A percentile compares a stretch with the other conserved stretches of the same genome.
These are phyloP conservation scores for Penicillium samsonianum DNA, from an alignment of 495 filamentous ascomycete species.

Conservation along the genomic window DNA sequence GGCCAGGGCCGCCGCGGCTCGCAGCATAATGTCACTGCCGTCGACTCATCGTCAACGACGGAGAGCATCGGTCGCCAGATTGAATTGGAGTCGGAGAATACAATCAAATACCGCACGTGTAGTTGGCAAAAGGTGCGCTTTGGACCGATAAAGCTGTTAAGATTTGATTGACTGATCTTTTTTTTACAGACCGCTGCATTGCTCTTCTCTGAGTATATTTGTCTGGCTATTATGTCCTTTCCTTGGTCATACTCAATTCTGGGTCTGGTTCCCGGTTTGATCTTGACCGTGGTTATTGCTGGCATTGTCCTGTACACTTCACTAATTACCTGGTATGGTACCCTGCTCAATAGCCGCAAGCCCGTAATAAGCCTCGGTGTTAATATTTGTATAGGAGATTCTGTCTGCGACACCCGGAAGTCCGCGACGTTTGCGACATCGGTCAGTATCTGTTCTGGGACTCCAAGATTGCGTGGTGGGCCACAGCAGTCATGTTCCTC, in stretches of 20 bases:
- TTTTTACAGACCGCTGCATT: conserved; percentile 70
- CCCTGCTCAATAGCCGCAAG: not conserved
- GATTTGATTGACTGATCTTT: conserved; percentile 7
- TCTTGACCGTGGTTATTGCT: conserved; percentile 76
- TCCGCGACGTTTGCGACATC: conserved; percentile 88
- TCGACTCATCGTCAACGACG: conserved; percentile 37
- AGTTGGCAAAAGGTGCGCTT: conserved; percentile 77
- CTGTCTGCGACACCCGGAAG: conserved; percentile 81
- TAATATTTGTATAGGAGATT: conserved; percentile 60
- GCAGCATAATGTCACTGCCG: conserved; percentile 21
- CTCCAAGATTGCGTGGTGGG: conserved; percentile 76
- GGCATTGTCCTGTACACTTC: conserved; percentile 80
- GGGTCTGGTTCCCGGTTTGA: conserved; percentile 82
- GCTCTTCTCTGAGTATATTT: conserved; percentile 91
- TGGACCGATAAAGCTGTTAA: not conserved
- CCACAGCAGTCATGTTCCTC: conserved; percentile 84
- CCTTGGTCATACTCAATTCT: conserved; percentile 86
- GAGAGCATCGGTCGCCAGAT: conserved; percentile 68
- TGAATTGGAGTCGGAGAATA: conserved; percentile 71
- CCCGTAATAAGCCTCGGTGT: not conserved
- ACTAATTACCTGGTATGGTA: conserved; percentile 68
- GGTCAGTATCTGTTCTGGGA: conserved; percentile 86
- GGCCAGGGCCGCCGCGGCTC: conserved; percentile 28
- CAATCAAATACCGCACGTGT: conserved; percentile 87
- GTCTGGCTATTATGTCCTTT: conserved; percentile 92